Conservation (phyloP, 805 yeast species). For the Hanseniaspora taiwanica region DNA sequence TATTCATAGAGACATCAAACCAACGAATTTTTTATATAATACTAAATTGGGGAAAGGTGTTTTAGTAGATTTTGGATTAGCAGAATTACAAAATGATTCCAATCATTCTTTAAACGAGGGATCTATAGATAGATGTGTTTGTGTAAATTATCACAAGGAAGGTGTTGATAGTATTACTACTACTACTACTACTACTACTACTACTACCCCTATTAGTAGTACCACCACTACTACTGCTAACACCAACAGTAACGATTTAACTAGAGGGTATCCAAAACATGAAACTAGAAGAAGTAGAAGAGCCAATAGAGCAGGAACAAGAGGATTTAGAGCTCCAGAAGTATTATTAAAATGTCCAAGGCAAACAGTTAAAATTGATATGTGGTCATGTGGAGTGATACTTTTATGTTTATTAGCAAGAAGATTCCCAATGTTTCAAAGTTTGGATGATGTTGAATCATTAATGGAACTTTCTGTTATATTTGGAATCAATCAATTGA, state of each 20-base stretch:
- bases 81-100: slow-evolving; percentile 41
- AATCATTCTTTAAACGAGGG: slow-evolving; percentile 5
- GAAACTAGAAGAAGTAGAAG: slow-evolving; percentile 82
- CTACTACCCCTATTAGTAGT: slow-evolving; percentile 11
- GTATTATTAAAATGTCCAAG: slow-evolving; percentile 76
- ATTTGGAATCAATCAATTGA: slow-evolving; percentile 64
- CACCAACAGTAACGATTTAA: slow-evolving; percentile 18
- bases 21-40: slow-evolving; percentile 56
- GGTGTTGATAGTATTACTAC: slow-evolving; percentile 15
- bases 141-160: background rate
- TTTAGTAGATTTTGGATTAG: slow-evolving; percentile 84
- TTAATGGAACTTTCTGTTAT: slow-evolving; percentile 69
- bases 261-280: slow-evolving; percentile 69
- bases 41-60: slow-evolving; percentile 69
- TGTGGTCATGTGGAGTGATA: slow-evolving; percentile 90
- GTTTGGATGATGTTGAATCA: slow-evolving; percentile 89
- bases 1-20: slow-evolving; percentile 87
- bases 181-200: slow-evolving; percentile 16
- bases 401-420: slow-evolving; percentile 63
- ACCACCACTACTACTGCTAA: slow-evolving; percentile 20
- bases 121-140: background rate
- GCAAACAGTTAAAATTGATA: slow-evolving; percentile 70
- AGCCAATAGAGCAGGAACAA: slow-evolving; percentile 93
- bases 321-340: slow-evolving; percentile 93
- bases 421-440: slow-evolving; percentile 86